These are phyloP conservation scores for Oxytropis ochrocephala DNA, from an alignment of 306 rosid species.

Conservation along the genomic window DNA sequence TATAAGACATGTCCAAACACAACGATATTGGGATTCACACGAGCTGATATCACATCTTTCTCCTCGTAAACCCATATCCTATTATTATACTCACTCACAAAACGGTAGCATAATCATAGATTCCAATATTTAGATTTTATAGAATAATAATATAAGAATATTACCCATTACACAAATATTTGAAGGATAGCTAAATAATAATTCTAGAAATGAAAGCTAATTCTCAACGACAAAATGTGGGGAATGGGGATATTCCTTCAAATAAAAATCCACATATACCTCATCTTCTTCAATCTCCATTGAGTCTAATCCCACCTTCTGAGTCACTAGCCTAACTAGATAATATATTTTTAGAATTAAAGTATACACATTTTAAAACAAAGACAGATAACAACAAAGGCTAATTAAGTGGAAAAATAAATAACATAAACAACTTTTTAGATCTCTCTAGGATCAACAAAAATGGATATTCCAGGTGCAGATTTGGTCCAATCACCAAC, in stretches of 20 bases:
- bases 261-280: conserved; percentile 19
- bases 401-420: no score
- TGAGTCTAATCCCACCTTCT: conserved; percentile 1
- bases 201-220: conserved; percentile 16
- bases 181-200: not conserved
- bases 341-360: conserved; percentile 1
- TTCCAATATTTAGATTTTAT: not conserved
- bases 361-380: not conserved
- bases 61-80: not conserved
- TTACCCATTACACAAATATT: not conserved
- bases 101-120: not conserved
- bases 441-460: conserved; percentile 93
- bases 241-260: conserved; percentile 23
- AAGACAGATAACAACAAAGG: not conserved
- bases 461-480: conserved; percentile 62
- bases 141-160: not conserved
- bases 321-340: conserved; percentile 22
- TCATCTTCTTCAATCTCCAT: not conserved
- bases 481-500: conserved; percentile 98
- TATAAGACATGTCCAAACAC: conserved; percentile 24
- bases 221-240: conserved; percentile 5
- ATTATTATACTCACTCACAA: not conserved
- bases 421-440: conserved; percentile 11
- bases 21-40: conserved; percentile 27
- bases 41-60: not conserved